phyloP scores from a whole-genome alignment of 305 asterid species.

The Ajuga reptans region DNA sequence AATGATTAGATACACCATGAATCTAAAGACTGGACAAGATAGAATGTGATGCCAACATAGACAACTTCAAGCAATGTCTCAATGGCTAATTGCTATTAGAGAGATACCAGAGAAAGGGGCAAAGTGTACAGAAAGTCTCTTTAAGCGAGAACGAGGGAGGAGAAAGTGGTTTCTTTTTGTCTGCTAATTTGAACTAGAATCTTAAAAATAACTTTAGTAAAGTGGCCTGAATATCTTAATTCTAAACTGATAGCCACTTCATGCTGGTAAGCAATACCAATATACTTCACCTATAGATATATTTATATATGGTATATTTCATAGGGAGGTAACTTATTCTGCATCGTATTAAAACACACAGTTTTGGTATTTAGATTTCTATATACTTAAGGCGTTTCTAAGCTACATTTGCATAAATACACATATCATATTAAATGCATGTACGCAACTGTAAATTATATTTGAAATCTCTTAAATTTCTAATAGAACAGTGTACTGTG shows the following conservation, averaged over 20 bases:
- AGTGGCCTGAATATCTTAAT: not conserved
- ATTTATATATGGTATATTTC: not conserved
- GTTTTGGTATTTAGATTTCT: not conserved
- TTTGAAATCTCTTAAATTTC: not conserved
- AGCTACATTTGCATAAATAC: no score
- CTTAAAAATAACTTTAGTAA: not conserved
- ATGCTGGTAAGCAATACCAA: not conserved
- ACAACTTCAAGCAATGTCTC: not conserved
- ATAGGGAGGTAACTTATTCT: not conserved
- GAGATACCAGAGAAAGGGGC: not conserved
- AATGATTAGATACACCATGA: no score
- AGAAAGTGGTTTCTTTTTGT: not conserved
- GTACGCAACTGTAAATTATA: not conserved
- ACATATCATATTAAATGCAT: not conserved
- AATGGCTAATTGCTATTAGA: not conserved
- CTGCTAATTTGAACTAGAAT: not conserved
- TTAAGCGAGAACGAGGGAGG: not conserved
- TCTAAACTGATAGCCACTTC: not conserved
- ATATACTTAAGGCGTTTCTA: no score
- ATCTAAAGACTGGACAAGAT: no score
- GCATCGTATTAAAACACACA: not conserved
- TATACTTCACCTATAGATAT: not conserved
- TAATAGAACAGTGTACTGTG: not conserved
- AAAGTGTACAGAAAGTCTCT: not conserved
- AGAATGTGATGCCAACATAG: no score